Evolutionary conservation across 805 yeast genomes (phyloP).

Genomic region (Metschnikowia kunwiensis): DNA sequence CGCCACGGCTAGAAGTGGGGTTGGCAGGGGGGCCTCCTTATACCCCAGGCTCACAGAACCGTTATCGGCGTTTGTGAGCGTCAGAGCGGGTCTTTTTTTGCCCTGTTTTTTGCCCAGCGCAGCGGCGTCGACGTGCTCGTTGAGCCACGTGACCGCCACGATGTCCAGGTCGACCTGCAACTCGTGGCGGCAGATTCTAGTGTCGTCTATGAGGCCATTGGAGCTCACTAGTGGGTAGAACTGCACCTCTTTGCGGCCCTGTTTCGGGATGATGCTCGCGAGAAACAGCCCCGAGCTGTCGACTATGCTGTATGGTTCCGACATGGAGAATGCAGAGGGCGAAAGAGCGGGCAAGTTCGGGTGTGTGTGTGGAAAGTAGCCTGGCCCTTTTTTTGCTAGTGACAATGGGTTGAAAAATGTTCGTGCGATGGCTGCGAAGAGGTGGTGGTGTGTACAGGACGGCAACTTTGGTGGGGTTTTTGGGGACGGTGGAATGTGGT

Average conservation of each 20-base stretch:
- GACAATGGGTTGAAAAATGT: constrained; percentile 4
- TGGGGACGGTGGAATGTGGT: not conserved
- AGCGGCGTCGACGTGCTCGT: constrained; percentile 3
- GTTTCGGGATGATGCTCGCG: constrained; percentile 41
- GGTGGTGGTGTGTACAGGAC: constrained; percentile 5
- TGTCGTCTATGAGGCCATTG: constrained; percentile 16
- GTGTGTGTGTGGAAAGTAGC: too few species aligned
- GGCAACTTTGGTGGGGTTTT: not conserved
- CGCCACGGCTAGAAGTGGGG: constrained; percentile 29
- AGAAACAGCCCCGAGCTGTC: constrained; percentile 30
- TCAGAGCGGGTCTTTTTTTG: constrained; percentile 5
- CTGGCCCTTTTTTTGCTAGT: too few species aligned
- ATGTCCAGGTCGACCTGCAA: constrained; percentile 40
- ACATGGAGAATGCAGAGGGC: constrained; percentile 6
- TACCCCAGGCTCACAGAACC: not conserved
- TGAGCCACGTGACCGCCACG: constrained; percentile 37
- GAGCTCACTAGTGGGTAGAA: constrained; percentile 27
- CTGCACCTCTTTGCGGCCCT: constrained; percentile 46
- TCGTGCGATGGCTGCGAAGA: constrained; percentile 5
- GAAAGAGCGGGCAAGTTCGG: not conserved
- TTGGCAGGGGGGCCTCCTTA: not conserved
- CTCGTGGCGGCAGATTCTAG: constrained; percentile 34
- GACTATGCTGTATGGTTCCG: constrained; percentile 20
- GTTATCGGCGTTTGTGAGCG: constrained; percentile 1
- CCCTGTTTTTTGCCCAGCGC: constrained; percentile 7